Conservation (phyloP, 2,329 filamentous ascomycete genomes). For the Dothideomycetes sp. region DNA sequence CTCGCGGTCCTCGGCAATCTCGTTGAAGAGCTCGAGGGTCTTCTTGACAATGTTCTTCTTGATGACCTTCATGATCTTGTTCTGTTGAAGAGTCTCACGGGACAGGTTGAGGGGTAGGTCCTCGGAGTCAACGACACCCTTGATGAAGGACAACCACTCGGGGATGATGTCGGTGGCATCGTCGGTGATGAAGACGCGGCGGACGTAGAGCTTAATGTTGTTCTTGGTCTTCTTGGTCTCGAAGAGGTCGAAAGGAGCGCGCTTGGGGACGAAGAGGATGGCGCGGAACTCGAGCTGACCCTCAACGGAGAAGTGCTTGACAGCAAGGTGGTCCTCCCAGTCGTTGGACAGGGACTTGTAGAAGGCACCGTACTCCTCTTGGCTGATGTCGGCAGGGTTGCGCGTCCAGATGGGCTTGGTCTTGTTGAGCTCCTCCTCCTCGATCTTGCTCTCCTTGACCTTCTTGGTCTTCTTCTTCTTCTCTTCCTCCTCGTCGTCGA, state of each 20-base stretch:
- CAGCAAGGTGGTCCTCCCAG: constrained; percentile 98
- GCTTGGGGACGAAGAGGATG: constrained; percentile 99
- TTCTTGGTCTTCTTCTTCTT: constrained; percentile 96
- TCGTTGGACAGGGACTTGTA: constrained; percentile 99
- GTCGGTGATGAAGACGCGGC: constrained; percentile 99
- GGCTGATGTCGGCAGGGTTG: constrained; percentile 88
- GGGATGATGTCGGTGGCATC: constrained; percentile 98
- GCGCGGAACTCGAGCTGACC: constrained; percentile 99
- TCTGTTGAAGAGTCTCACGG: constrained; percentile 99
- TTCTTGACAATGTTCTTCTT: constrained; percentile 99
- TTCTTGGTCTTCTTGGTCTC: constrained; percentile 99
- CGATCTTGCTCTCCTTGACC: constrained; percentile 95
- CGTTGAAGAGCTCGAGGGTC: constrained; percentile 96
- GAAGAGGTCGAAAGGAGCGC: constrained; percentile 97
- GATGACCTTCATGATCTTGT: constrained; percentile 99
- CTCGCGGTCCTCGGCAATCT: constrained; percentile 99
- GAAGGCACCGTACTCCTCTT: constrained; percentile 97
- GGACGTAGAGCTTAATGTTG: constrained; percentile 99
- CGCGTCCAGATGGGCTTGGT: constrained; percentile 99
- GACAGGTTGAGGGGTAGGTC: constrained; percentile 98
- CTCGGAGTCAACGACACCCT: constrained; percentile 99
- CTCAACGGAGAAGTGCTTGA: constrained; percentile 99
- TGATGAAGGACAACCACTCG: constrained; percentile 98
- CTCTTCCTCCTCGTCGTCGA: constrained; percentile 66
- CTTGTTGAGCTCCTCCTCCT: constrained; percentile 99